Base-by-base conservation (phyloP, 192 early-diverging fungal species). In the Entomortierella parvispora region DNA sequence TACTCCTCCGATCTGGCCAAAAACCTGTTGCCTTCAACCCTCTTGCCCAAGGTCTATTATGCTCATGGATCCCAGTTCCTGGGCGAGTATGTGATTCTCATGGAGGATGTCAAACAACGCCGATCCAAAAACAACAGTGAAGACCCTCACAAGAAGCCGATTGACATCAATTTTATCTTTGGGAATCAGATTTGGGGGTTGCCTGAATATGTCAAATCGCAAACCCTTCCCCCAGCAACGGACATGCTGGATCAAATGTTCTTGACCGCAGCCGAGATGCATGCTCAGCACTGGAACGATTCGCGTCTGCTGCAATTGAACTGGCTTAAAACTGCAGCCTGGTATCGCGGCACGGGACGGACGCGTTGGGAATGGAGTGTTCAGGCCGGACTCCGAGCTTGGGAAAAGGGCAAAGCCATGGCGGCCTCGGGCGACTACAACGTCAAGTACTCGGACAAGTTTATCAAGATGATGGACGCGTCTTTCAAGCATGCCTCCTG, bases 201-300 rank as follows among this genome's bases (percentile, higher is more conserved):
- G 3, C 69, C 69, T 1, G 60, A 54, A 4, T 54, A 59, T 4
- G 26, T 71, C 32, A 53, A 71, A 22, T 29, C 25, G 9, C 11
- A 28, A 4, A 50, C 53, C 26, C 37, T 63, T 14, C 69, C 69
- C 7, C 20, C 53, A 3, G 25, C 59, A 42, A 10, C 28, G 0
- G 25, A 31, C 1, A 71, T 58, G 52, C 54, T 71, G 23, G 60
- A 71, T 18, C 59, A 71, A 29, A 58, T 71, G 69, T 71, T 71
- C 34, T 3, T 71, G 26, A 71, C 61, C 17, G 59, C 60, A 1
- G 69, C 69, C 17, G 60, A 48, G 14, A 62, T 58, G 29, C 69
- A 71, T 34, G 59, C 69, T 51, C 69, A 71, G 9, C 69, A 71
- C 46, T 71, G 69, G 69, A 71, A 71, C 47, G 69, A 71, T 42